phyloP scores from a whole-genome alignment of 2,329 filamentous ascomycete genomes.

The Neopestalotiopsis rosae region DNA sequence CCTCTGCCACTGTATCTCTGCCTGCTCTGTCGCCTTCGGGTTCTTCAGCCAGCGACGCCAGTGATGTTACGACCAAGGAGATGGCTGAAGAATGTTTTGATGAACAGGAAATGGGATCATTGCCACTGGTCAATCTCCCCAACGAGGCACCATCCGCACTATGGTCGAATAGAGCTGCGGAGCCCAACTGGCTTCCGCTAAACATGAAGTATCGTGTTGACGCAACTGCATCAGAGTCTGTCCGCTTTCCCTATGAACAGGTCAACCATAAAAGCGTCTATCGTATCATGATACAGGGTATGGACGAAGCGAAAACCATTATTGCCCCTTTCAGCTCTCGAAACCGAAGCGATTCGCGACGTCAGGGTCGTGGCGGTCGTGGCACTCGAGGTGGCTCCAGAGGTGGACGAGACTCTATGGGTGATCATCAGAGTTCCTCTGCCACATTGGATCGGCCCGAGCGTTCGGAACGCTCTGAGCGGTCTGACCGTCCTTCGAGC shows the following conservation, averaged over 20 bases:
- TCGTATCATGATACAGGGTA: constrained; percentile 48
- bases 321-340: constrained; percentile 24
- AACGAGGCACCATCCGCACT: constrained; percentile 64
- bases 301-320: constrained; percentile 45
- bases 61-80: constrained; percentile 63
- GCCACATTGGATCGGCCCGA: constrained; percentile 18
- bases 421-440: constrained; percentile 19
- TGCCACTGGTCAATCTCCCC: constrained; percentile 75
- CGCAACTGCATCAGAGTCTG: constrained; percentile 50
- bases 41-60: constrained; percentile 42
- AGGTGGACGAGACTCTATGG: constrained; percentile 28
- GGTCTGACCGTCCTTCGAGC: constrained; percentile 23
- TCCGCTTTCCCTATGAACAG: constrained; percentile 44
- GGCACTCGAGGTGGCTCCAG: constrained; percentile 24
- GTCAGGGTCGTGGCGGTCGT: constrained; percentile 23
- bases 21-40: constrained; percentile 48
- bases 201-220: constrained; percentile 57
- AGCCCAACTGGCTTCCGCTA: constrained; percentile 58
- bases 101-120: constrained; percentile 79
- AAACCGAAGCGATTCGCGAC: constrained; percentile 29
- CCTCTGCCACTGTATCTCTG: constrained; percentile 73
- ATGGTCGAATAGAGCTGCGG: constrained; percentile 61
- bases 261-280: constrained; percentile 47
- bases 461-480: constrained; percentile 10
- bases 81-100: constrained; percentile 83